These are phyloP conservation scores for Shiraia bambusicola DNA, from an alignment of 2,329 filamentous ascomycete species.

Conservation along the genomic window DNA sequence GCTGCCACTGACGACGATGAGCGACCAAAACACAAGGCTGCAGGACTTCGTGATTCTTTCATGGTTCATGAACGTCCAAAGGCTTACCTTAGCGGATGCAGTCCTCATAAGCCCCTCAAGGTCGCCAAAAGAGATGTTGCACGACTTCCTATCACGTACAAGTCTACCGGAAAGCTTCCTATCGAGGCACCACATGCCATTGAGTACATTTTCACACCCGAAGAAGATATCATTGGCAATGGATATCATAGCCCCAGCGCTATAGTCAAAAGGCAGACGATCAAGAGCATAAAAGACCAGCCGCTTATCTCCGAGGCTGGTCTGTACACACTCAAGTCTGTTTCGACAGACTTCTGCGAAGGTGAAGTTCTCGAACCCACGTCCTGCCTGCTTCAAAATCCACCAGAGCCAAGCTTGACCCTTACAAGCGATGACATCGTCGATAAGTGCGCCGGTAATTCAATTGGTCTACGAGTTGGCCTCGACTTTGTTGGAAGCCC, in stretches of 20 bases:
- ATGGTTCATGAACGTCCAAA: slow-evolving; percentile 83
- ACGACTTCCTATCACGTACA: slow-evolving; percentile 71
- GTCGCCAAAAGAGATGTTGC: slow-evolving; percentile 73
- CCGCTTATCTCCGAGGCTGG: slow-evolving; percentile 75
- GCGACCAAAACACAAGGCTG: slow-evolving; percentile 57
- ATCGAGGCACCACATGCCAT: slow-evolving; percentile 69
- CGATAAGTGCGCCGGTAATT: slow-evolving; percentile 92
- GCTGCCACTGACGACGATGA: slow-evolving; percentile 65
- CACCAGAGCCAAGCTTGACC: slow-evolving; percentile 77
- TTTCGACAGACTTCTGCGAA: slow-evolving; percentile 77
- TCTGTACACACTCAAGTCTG: slow-evolving; percentile 79
- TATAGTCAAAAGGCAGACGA: slow-evolving; percentile 58
- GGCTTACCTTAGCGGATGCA: slow-evolving; percentile 71
- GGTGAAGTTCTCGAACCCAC: slow-evolving; percentile 92
- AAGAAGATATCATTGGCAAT: slow-evolving; percentile 66
- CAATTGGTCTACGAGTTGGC: slow-evolving; percentile 85
- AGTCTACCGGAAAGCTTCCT: slow-evolving; percentile 59
- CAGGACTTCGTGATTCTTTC: slow-evolving; percentile 73
- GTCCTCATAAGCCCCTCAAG: slow-evolving; percentile 76
- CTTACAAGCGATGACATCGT: slow-evolving; percentile 79
- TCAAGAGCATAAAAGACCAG: slow-evolving; percentile 63
- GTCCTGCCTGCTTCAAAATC: slow-evolving; percentile 89
- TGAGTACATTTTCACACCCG: slow-evolving; percentile 78
- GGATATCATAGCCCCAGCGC: slow-evolving; percentile 65
- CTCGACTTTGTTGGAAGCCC: slow-evolving; percentile 90